These are phyloP conservation scores for Apiotrichum veenhuisii DNA, from an alignment of 1,284 basidiomycete species.

Conservation along the genomic window DNA sequence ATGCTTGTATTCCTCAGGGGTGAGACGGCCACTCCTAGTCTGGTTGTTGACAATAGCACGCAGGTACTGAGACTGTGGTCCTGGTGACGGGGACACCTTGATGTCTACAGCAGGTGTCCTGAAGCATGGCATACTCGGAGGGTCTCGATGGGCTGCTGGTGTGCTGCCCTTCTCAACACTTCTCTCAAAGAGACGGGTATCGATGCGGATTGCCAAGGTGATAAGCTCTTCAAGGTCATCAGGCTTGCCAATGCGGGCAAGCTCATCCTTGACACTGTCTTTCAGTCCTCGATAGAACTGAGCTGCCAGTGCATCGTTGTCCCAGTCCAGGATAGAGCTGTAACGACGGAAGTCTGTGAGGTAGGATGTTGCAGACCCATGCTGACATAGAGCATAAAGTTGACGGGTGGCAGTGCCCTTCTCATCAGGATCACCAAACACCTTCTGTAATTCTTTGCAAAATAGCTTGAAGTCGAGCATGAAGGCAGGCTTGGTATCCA, in stretches of 20 bases:
- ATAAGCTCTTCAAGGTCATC: conserved; percentile 1
- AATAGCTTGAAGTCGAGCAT: conserved; percentile 7
- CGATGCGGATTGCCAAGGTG: conserved; percentile 9
- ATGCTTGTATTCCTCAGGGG: not conserved
- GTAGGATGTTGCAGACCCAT: conserved; percentile 15
- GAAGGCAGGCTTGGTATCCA: conserved; percentile 1
- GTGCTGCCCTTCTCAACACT: conserved; percentile 2
- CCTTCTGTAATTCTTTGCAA: conserved; percentile 7
- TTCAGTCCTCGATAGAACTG: conserved; percentile 23
- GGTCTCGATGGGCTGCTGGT: too few relatives aligned
- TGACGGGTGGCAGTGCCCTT: conserved; percentile 10
- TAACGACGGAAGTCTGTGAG: conserved; percentile 13
- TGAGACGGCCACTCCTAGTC: not conserved
- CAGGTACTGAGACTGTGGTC: not conserved
- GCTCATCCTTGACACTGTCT: conserved; percentile 18
- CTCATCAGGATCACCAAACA: conserved; percentile 19
- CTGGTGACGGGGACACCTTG: too few relatives aligned
- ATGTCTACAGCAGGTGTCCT: too few relatives aligned
- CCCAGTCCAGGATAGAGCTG: conserved; percentile 12
- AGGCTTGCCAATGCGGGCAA: conserved; percentile 3
- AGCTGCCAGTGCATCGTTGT: conserved; percentile 14
- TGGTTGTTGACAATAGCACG: not conserved
- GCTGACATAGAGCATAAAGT: conserved; percentile 16
- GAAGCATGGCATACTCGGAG: not conserved
- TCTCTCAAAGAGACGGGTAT: conserved; percentile 17